phyloP scores from a whole-genome alignment of 441 rosid genomes.

The Theobroma grandiflorum region DNA sequence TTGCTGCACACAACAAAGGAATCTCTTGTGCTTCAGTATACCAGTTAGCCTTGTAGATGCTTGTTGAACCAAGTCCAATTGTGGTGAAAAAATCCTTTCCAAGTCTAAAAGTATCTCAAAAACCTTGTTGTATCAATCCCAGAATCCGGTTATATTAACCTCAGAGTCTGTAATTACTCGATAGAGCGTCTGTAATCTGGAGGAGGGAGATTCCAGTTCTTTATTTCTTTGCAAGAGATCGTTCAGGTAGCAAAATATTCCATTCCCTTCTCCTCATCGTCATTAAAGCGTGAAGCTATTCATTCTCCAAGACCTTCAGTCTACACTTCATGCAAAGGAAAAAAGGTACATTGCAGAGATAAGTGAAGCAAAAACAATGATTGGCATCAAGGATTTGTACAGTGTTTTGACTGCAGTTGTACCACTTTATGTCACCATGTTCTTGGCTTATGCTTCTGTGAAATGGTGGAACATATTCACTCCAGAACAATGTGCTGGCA shows the following conservation, averaged over 20 bases:
- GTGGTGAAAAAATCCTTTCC: neutral
- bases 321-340: constrained; percentile 4
- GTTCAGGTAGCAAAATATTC: neutral
- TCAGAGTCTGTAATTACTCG: neutral
- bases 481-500: constrained; percentile 43
- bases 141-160: neutral
- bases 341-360: neutral
- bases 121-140: neutral
- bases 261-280: neutral
- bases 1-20: neutral
- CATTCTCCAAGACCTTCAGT: neutral
- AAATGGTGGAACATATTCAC: constrained; percentile 48
- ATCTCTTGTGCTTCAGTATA: neutral
- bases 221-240: neutral
- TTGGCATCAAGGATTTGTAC: constrained; percentile 33
- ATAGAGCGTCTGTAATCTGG: neutral
- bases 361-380: constrained; percentile 19
- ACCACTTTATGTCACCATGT: constrained; percentile 44
- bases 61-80: neutral
- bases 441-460: constrained; percentile 44
- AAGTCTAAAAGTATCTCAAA: neutral
- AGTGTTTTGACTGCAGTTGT: constrained; percentile 39
- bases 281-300: neutral
- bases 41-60: neutral
- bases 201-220: neutral